These are phyloP conservation scores for Rhynchospora tenuis DNA, from an alignment of 176 grass and related monocot genomes.

Conservation along the genomic window DNA sequence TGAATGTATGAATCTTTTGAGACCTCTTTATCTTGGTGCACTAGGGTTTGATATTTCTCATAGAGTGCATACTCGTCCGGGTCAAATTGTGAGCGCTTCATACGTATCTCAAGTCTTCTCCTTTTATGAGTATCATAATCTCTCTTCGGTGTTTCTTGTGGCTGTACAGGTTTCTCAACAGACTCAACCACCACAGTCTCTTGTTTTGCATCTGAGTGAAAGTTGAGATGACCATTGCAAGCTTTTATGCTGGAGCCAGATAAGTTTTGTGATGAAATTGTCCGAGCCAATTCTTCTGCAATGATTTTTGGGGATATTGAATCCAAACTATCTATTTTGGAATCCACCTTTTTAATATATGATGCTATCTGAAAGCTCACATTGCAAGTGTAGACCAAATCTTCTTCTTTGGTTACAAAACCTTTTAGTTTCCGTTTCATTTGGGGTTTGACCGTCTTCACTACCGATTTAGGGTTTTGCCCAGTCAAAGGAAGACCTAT, in stretches of 20 bases:
- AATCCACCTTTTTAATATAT: constrained; percentile 38
- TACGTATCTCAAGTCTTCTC: constrained; percentile 65
- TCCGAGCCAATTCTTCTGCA: constrained; percentile 56
- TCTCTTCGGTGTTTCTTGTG: constrained; percentile 32
- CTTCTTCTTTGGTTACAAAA: constrained; percentile 29
- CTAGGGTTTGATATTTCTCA: constrained; percentile 74
- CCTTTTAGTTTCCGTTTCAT: constrained; percentile 52
- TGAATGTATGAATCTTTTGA: constrained; percentile 64
- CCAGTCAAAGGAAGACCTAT: constrained; percentile 27
- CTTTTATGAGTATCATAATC: constrained; percentile 29
- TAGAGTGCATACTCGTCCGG: constrained; percentile 78
- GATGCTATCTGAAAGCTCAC: constrained; percentile 84
- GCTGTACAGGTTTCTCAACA: constrained; percentile 15
- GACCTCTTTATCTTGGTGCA: constrained; percentile 77
- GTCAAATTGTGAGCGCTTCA: constrained; percentile 79
- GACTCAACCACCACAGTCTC: background rate
- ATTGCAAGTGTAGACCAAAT: constrained; percentile 71
- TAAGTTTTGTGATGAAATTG: constrained; percentile 38
- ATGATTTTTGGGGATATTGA: constrained; percentile 61
- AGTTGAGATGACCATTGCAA: constrained; percentile 95
- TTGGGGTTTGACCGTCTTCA: constrained; percentile 76
- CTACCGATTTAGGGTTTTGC: constrained; percentile 64
- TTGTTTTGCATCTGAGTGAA: constrained; percentile 45
- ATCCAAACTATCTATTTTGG: constrained; percentile 30
- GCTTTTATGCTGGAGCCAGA: constrained; percentile 56